A percentile compares a stretch with the other conserved stretches of the same genome.
These are phyloP conservation scores for Thielaviopsis euricoi DNA, from an alignment of 2,329 filamentous ascomycete species.

Conservation along the genomic window DNA sequence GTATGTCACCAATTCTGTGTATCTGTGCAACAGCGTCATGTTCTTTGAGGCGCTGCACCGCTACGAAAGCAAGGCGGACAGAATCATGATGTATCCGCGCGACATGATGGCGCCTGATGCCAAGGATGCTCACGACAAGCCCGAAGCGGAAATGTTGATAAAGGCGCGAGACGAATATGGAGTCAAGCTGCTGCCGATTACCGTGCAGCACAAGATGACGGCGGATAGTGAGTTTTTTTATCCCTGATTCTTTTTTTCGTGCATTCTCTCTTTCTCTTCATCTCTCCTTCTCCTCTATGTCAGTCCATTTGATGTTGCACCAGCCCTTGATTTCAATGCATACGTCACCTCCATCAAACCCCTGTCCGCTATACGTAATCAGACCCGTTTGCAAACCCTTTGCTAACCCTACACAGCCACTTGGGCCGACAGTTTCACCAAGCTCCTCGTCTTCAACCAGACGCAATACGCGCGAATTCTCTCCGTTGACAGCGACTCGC, in stretches of 20 bases:
- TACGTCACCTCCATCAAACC: too few species aligned
- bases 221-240: constrained; percentile 18
- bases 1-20: constrained; percentile 26
- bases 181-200: constrained; percentile 24
- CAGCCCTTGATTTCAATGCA: too few species aligned
- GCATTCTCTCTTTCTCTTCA: too few species aligned
- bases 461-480: constrained; percentile 36
- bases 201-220: constrained; percentile 20
- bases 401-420: constrained; percentile 18
- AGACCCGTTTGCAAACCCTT: too few species aligned
- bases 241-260: too few species aligned
- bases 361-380: too few species aligned
- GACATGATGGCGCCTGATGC: constrained; percentile 18
- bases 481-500: constrained; percentile 43
- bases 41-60: constrained; percentile 25
- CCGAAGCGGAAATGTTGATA: constrained; percentile 19
- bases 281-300: too few species aligned
- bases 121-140: constrained; percentile 14
- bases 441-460: constrained; percentile 51
- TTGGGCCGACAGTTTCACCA: constrained; percentile 49
- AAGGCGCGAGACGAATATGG: constrained; percentile 24
- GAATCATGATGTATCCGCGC: constrained; percentile 26
- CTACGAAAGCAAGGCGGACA: constrained; percentile 23
- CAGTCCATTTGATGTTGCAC: too few species aligned
- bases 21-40: constrained; percentile 31